Evolutionary conservation across 2,329 filamentous ascomycete genomes (phyloP), one percentile per base, ranked within the genome.

Genomic region (Claviceps sp.): DNA sequence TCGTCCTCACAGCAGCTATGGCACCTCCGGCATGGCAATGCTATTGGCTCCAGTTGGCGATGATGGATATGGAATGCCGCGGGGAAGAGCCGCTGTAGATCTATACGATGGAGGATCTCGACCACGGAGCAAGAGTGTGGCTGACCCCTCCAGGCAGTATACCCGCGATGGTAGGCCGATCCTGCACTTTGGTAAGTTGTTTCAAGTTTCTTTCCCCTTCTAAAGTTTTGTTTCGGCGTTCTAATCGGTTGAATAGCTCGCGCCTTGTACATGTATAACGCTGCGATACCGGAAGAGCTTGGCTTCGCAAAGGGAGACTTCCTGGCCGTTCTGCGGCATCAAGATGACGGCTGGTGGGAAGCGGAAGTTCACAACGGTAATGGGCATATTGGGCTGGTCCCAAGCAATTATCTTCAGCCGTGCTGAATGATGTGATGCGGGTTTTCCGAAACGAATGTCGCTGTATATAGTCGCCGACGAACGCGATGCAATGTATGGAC

Each of bases 331-430:
- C 73, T 96, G 46, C 79, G 90, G 54, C 81, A 95, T 61, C 93
- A 98, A 69, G 93, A 98, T 65, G 93, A 98, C 64, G 93, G 93
- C 20, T 98, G 93, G 93, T 98, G 94, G 93, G 93, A 98, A 71
- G 94, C 94, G 13, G 91, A 96, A 67, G 80, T 96, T 42, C 86
- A 90, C 45, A 83, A 83, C 23, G 75, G 77, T 56, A 78, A 75
- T 56, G 80, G 76, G 48, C 74, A 69, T 48, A 64, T 75, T 53
- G 81, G 81, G 54, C 71, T 85, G 62, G 80, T 85, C 57, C 81
- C 81, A 57, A 84, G 81, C 66, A 85, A 85, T 63, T 85, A 85
- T 60, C 71, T 85, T 54, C 76, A 81, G 65, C 68, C 74, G 45
- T 74, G 72, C 54, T 77, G 45, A 45, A 48, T 11, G 26, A 22